Percentiles rank a stretch among this genome's conserved stretches.
These are phyloP conservation scores for Pythium rishiriense DNA, from an alignment of 352 stramenopile species.

Conservation along the genomic window DNA sequence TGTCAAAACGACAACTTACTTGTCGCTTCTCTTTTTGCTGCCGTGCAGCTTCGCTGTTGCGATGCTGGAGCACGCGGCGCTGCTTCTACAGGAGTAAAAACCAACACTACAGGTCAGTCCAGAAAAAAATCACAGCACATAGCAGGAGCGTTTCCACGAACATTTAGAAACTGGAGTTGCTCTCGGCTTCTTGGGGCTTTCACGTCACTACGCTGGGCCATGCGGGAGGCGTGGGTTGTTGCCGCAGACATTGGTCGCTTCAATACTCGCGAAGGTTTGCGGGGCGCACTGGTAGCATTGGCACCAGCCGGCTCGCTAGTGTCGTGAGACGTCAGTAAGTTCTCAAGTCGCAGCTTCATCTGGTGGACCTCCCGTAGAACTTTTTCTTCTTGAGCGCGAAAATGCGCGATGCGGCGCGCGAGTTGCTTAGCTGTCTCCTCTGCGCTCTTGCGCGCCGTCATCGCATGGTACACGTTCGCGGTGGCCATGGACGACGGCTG, in stretches of 20 bases:
- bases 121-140: background rate
- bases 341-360: constrained; percentile 48
- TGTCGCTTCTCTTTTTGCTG: constrained; percentile 55
- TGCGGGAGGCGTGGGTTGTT: constrained; percentile 6
- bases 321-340: constrained; percentile 9
- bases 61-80: constrained; percentile 42
- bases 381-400: constrained; percentile 52
- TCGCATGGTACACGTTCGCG: constrained; percentile 42
- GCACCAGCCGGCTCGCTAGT: background rate
- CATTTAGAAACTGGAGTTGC: constrained; percentile 51
- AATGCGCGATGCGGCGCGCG: constrained; percentile 50
- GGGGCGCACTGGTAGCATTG: background rate
- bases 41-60: constrained; percentile 43
- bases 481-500: background rate
- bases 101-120: background rate
- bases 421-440: constrained; percentile 54
- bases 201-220: constrained; percentile 6
- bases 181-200: constrained; percentile 42
- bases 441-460: constrained; percentile 50
- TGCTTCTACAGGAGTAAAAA: constrained; percentile 38
- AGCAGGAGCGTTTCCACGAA: constrained; percentile 15
- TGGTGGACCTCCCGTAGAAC: constrained; percentile 51
- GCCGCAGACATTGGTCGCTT: constrained; percentile 21
- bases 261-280: background rate
- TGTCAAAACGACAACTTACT: constrained; percentile 19